These are phyloP conservation scores for Microdochium nivale DNA, from an alignment of 2,329 filamentous ascomycete species.

Conservation along the genomic window DNA sequence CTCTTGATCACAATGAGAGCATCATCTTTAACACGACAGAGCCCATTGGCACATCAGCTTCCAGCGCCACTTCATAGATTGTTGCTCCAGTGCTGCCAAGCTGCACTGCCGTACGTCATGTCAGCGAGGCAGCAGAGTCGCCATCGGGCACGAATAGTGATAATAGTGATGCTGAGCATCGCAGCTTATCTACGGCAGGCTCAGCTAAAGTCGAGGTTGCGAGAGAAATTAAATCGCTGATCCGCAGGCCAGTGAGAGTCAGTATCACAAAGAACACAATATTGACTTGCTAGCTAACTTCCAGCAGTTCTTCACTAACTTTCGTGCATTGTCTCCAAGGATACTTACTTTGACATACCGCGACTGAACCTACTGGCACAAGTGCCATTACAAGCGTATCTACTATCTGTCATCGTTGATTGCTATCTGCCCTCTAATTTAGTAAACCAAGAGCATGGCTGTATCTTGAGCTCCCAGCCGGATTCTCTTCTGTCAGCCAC, in stretches of 20 bases:
- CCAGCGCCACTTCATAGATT: neutral
- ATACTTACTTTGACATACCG: neutral
- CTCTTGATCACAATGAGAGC: neutral
- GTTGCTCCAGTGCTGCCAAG: neutral
- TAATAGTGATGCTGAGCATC: neutral
- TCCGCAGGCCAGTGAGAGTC: neutral
- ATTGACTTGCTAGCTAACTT: neutral
- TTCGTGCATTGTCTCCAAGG: neutral
- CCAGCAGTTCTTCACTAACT: neutral
- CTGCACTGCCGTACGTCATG: neutral
- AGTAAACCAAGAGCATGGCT: neutral
- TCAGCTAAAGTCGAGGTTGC: neutral
- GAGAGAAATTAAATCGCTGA: neutral
- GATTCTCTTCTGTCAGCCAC: neutral
- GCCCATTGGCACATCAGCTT: neutral
- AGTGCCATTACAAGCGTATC: neutral
- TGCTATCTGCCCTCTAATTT: neutral
- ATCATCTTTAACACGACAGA: neutral
- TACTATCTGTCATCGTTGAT: neutral
- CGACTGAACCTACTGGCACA: neutral
- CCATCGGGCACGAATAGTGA: neutral
- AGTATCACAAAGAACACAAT: neutral
- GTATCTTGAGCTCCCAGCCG: neutral
- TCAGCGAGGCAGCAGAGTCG: neutral
- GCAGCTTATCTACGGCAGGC: neutral